Conservation (phyloP, 345 rosid species). For the Salix udensis region DNA sequence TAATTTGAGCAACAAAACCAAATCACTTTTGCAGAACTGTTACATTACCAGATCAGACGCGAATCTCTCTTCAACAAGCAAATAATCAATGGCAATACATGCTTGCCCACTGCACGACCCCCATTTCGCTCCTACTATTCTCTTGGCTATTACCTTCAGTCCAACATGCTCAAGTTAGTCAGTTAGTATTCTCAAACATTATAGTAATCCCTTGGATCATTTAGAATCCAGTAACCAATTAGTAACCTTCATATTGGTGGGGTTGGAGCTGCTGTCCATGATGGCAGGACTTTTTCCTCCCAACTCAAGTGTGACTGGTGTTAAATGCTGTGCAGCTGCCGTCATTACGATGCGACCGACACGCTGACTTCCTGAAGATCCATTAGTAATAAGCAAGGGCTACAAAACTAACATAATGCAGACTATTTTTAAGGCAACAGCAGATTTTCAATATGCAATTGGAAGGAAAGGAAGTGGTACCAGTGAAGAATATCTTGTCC, state of each 20-base stretch:
- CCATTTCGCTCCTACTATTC: conserved; percentile 88
- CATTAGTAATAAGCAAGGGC: not conserved
- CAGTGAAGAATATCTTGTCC: conserved; percentile 95
- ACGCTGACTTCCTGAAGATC: conserved; percentile 56
- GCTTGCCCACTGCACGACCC: conserved; percentile 79
- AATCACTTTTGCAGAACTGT: not conserved
- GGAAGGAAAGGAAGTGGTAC: conserved; percentile 26
- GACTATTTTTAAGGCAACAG: too few relatives aligned
- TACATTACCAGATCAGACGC: conserved; percentile 51
- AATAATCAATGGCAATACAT: conserved; percentile 66
- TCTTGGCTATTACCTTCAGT: conserved; percentile 46
- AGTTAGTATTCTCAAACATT: not conserved
- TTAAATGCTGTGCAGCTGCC: conserved; percentile 78
- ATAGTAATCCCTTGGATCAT: not conserved
- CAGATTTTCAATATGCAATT: not conserved
- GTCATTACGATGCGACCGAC: conserved; percentile 64
- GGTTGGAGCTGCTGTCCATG: conserved; percentile 44
- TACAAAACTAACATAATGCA: too few relatives aligned
- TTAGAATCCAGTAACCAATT: not conserved
- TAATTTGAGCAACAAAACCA: not conserved
- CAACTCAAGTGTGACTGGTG: conserved; percentile 83
- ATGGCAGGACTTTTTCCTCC: conserved; percentile 86
- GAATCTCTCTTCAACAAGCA: conserved; percentile 58
- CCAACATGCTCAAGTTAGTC: not conserved
- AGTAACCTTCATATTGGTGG: conserved; percentile 49